Evolutionary conservation across 2,329 filamentous ascomycete species (phyloP).

Genomic region (Pseudogymnoascus sp.): DNA sequence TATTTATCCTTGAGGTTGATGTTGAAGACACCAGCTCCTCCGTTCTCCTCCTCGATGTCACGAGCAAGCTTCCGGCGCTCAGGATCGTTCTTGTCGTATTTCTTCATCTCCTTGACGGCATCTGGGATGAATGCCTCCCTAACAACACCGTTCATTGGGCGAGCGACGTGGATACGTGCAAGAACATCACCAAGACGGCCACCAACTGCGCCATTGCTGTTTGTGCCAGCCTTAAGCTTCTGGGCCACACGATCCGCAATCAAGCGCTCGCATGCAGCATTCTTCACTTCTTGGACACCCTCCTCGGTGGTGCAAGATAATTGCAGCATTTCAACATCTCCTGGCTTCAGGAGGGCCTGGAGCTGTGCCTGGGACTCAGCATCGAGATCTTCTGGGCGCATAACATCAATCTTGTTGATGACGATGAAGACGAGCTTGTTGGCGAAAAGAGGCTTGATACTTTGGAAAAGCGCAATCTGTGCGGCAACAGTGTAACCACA

Average conservation of each 20-base stretch:
- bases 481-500: conserved; percentile 90
- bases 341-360: conserved; percentile 71
- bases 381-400: conserved; percentile 79
- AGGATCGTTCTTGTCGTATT: conserved; percentile 88
- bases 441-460: conserved; percentile 91
- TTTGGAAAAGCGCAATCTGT: conserved; percentile 92
- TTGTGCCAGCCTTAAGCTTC: conserved; percentile 90
- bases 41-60: conserved; percentile 85
- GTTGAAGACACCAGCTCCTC: conserved; percentile 92
- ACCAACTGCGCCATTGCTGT: conserved; percentile 65
- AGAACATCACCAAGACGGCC: conserved; percentile 84
- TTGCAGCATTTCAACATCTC: conserved; percentile 87
- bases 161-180: conserved; percentile 92
- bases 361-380: conserved; percentile 70
- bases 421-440: conserved; percentile 97
- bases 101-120: conserved; percentile 69
- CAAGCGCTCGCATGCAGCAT: conserved; percentile 85
- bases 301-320: conserved; percentile 93
- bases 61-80: conserved; percentile 72
- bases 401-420: conserved; percentile 96
- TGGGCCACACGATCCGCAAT: conserved; percentile 89
- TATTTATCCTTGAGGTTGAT: conserved; percentile 88
- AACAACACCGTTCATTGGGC: conserved; percentile 72
- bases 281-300: conserved; percentile 90
- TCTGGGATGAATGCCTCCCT: conserved; percentile 86